Evolutionary conservation across 2,329 filamentous ascomycete species (phyloP), one percentile per base, ranked within the genome.

Genomic region (Westerdykella sp.): DNA sequence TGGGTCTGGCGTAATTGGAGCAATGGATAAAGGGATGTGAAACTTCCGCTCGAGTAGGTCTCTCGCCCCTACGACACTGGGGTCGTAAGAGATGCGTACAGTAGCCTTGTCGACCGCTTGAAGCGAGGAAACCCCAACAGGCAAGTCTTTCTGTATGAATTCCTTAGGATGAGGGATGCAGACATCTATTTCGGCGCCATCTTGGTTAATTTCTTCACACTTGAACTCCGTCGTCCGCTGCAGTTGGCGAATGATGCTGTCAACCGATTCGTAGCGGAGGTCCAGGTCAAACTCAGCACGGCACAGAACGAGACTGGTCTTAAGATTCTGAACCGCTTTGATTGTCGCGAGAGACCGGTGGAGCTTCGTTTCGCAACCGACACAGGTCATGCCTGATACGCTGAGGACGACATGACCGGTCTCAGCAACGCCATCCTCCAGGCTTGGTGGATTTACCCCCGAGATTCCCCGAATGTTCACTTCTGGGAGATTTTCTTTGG

Each of bases 321-420:
- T 78, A 5, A 85, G 59, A 39, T 82, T 75, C 1, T 58, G 68
- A 43, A 86, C 65, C 0, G 67, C 69, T 0, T 64, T 44, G 1
- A 83, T 62, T 6, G 63, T 66, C 2, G 57, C 66, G 0, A 87
- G 70, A 0, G 76, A 78, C 66, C 21, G 68, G 56, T 35, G 42
- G 0, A 87, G 70, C 56, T 85, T 85, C 1, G 75, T 83, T 57
- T 84, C 83, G 59, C 84, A 88, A 0, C 83, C 83, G 0, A 79
- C 81, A 51, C 85, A 89, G 0, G 82, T 87, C 83, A 88, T 85
- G 3, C 84, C 84, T 2, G 75, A 73, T 15, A 87, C 72, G 43
- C 69, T 76, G n/a, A 87, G 68, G 21, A 79, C 62, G 2, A 85
- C 67, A 56, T 79, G 78, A 43, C 84, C 77, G 3, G 49, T 60